Percentiles rank a stretch among this genome's conserved stretches.
Evolutionary conservation across 768 basidiomycete genomes (phyloP).

Genomic region (Trametes cubensis): DNA sequence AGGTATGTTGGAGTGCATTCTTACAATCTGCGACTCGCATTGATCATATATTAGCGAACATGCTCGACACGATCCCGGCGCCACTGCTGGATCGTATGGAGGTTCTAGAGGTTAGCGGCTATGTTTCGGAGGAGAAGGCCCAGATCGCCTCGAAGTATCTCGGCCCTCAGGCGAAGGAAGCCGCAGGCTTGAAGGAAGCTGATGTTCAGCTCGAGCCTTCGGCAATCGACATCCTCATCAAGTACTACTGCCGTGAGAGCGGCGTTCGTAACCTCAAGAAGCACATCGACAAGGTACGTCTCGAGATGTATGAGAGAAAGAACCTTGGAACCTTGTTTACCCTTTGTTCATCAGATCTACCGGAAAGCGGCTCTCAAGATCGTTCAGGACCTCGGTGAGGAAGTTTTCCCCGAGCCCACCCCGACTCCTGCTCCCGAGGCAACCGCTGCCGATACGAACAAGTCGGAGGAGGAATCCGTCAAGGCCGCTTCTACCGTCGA

Average conservation of each 20-base stretch:
- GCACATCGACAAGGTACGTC: slow-evolving; percentile 90
- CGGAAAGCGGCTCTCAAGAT: slow-evolving; percentile 93
- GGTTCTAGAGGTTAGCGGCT: slow-evolving; percentile 91
- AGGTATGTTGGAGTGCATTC: slow-evolving; percentile 35
- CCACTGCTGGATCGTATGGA: slow-evolving; percentile 96
- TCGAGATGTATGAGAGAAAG: neutral
- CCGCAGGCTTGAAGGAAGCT: slow-evolving; percentile 81
- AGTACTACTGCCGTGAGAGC: slow-evolving; percentile 96
- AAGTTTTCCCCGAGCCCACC: slow-evolving; percentile 73
- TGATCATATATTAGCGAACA: slow-evolving; percentile 59
- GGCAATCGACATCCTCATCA: slow-evolving; percentile 87
- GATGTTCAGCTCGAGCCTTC: slow-evolving; percentile 78
- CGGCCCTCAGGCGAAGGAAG: slow-evolving; percentile 90
- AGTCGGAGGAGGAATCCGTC: slow-evolving; percentile 17
- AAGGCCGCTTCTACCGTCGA: slow-evolving; percentile 46
- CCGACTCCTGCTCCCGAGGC: slow-evolving; percentile 27
- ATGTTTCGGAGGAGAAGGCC: slow-evolving; percentile 91
- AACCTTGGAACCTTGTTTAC: no score
- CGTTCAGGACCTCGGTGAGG: slow-evolving; percentile 88
- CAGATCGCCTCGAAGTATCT: slow-evolving; percentile 88
- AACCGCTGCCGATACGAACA: slow-evolving; percentile 23
- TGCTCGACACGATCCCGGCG: slow-evolving; percentile 90
- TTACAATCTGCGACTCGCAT: neutral
- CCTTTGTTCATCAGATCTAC: slow-evolving; percentile 73
- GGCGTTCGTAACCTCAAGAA: slow-evolving; percentile 98